Evolutionary conservation across 202 grass and related monocot species (phyloP).

Genomic region (Zoysia matrella): DNA sequence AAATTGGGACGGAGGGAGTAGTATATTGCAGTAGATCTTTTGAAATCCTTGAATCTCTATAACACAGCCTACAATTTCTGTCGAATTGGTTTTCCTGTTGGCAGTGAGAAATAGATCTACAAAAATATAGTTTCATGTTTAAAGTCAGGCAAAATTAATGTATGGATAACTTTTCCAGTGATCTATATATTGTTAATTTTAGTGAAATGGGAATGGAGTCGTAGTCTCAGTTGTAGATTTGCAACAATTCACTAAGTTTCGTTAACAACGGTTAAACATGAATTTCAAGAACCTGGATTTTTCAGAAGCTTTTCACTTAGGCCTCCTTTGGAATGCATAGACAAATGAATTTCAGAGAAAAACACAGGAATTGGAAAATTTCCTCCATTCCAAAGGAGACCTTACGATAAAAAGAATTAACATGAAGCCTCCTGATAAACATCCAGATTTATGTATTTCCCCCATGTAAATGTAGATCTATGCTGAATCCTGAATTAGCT

Average conservation of each 20-base stretch:
- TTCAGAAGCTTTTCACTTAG: not conserved
- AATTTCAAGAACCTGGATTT: not conserved
- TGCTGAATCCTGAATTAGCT: not conserved
- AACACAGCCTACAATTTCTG: not conserved
- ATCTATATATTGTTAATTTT: not conserved
- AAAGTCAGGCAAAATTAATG: not conserved
- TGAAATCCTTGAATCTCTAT: not conserved
- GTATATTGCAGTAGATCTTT: not conserved
- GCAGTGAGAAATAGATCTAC: not conserved
- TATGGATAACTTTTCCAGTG: not conserved
- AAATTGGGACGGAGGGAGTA: too few relatives aligned
- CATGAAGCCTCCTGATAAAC: not conserved
- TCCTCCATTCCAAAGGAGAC: too few relatives aligned
- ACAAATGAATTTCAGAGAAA: too few relatives aligned
- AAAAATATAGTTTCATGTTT: not conserved
- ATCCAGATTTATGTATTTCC: not conserved
- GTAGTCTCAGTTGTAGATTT: not conserved
- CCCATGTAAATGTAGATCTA: not conserved
- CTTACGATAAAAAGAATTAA: not conserved
- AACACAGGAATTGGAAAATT: too few relatives aligned
- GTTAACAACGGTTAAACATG: not conserved
- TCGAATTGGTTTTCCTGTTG: conserved; percentile 4
- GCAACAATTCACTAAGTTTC: not conserved
- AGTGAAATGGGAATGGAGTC: not conserved
- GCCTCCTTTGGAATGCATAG: too few relatives aligned